Conservation (phyloP, 345 rosid genomes). For the Pugionium cornutum region DNA sequence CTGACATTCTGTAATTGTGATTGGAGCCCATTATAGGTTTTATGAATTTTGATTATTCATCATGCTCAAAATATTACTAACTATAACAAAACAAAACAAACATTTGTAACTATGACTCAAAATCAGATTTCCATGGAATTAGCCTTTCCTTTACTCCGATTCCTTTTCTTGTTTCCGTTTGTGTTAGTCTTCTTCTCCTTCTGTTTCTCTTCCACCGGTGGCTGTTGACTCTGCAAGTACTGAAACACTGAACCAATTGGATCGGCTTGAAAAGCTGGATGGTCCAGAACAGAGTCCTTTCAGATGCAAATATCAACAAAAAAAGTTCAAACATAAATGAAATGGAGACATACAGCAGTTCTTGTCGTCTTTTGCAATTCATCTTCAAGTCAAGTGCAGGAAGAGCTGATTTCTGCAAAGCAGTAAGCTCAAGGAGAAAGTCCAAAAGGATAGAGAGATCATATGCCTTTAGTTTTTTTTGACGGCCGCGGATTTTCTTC, state of each 20-base stretch:
- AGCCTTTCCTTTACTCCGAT: slow-evolving; percentile 44
- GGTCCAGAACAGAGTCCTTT: slow-evolving; percentile 44
- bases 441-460: slow-evolving; percentile 72
- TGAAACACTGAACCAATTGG: slow-evolving; percentile 73
- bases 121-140: slow-evolving; percentile 50
- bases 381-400: slow-evolving; percentile 54
- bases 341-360: slow-evolving; percentile 52
- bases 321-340: neutral
- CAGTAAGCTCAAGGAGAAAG: slow-evolving; percentile 70
- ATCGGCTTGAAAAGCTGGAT: slow-evolving; percentile 71
- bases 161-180: slow-evolving; percentile 58
- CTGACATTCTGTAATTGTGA: slow-evolving; percentile 2
- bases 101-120: neutral
- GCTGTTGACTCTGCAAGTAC: slow-evolving; percentile 66
- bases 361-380: slow-evolving; percentile 69
- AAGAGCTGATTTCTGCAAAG: slow-evolving; percentile 37
- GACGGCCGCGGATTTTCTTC: slow-evolving; percentile 55
- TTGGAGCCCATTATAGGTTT: slow-evolving; percentile 12
- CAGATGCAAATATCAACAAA: neutral
- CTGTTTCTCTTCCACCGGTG: slow-evolving; percentile 57
- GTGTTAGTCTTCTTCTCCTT: slow-evolving; percentile 53
- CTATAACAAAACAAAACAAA: slow-evolving; percentile 1
- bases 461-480: slow-evolving; percentile 70
- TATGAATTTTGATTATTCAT: slow-evolving; percentile 14
- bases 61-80: slow-evolving; percentile 2